phyloP scores from a whole-genome alignment of 148 eudicot species.

The Camellia sinensis region DNA sequence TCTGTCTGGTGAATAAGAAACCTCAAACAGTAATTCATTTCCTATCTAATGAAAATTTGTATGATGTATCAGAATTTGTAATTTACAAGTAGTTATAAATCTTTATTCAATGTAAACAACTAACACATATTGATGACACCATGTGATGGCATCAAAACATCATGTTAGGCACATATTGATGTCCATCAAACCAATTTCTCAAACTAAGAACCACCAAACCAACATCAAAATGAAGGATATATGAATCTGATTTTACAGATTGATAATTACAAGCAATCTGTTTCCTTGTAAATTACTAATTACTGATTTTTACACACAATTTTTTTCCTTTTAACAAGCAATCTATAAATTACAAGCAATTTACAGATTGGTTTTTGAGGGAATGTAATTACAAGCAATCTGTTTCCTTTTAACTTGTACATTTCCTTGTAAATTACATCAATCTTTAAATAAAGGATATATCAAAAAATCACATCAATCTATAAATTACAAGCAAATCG shows the following conservation, averaged over 20 bases:
- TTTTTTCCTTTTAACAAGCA: neutral
- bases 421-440: too few relatives aligned
- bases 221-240: too few relatives aligned
- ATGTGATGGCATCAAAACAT: neutral
- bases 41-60: neutral
- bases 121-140: neutral
- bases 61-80: too few relatives aligned
- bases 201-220: neutral
- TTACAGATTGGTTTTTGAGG: neutral
- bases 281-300: neutral
- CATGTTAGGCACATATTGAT: neutral
- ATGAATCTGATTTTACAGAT: neutral
- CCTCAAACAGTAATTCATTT: neutral
- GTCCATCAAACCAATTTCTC: too few relatives aligned
- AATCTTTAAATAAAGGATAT: too few relatives aligned
- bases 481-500: too few relatives aligned
- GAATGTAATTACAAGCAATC: neutral
- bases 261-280: neutral
- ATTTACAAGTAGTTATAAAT: neutral
- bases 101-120: too few relatives aligned
- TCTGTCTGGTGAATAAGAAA: too few relatives aligned
- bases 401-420: neutral
- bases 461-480: too few relatives aligned
- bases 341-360: neutral
- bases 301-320: too few relatives aligned